Base-by-base conservation (phyloP, 1,139 yeast genomes). In the Candida buenavistaensis region DNA sequence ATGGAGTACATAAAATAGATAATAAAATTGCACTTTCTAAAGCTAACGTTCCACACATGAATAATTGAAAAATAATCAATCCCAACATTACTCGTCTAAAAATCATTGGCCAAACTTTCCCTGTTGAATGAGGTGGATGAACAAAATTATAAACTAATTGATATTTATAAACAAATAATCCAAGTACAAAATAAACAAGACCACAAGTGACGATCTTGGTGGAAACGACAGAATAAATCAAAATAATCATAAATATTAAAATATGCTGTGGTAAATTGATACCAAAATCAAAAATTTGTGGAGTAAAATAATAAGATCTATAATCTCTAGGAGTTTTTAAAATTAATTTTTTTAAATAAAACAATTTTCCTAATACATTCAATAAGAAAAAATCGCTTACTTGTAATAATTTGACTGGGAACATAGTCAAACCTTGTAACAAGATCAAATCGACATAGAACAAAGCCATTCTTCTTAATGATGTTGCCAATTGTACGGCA, bases 401-500 rank as follows among this genome's bases (percentile, higher is more conserved):
- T 82, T 78, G 55, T 78, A 80, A 11, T 17, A 84, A 59, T 48
- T 82, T 79, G 50, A 81, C 81, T 0, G 92, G 94, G 54, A 82
- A 81, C 75, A 84, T 77, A 6, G 89, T 92, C 38, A 84, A 62
- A 3, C 92, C 92, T 61, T 84, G 92, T 36, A 84, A 68, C 28
- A 83, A 65, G 33, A 82, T 82, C 52, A 83, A 70, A 54, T 83
- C 88, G 38, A 82, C 88, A 54, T 84, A 84, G 48, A 84, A 84
- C 31, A 82, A 61, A 0, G 90, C 76, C 41, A 82, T 67, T 31
- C 81, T 82, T 48, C 82, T 76, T 35, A 84, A 68, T 0, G 90
- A 82, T 20, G 77, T 75, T 0, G 92, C 92, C 38, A 84, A 55
- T 48, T 82, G 88, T 38, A 76, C 77, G 0, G 92, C 92, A 31